phyloP scores from a whole-genome alignment of 1,284 basidiomycete genomes.

The Bjerkandera adusta region DNA sequence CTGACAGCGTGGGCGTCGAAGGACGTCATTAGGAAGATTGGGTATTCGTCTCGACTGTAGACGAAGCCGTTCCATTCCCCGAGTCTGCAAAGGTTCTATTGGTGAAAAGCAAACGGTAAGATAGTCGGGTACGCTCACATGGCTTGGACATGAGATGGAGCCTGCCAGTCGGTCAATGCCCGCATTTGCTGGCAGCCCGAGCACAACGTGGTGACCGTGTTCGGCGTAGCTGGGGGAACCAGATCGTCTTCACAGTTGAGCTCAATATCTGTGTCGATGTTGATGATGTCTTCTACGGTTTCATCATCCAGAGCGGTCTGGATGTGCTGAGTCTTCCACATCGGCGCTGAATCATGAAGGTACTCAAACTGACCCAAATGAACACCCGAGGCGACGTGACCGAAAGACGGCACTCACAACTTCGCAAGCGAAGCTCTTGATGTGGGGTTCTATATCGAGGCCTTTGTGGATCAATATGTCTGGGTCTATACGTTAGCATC shows the following conservation, averaged over 20 bases:
- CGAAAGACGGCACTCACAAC: slow-evolving; percentile 10
- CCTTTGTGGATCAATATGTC: slow-evolving; percentile 14
- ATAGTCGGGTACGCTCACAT: slow-evolving; percentile 2
- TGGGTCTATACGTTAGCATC: background rate
- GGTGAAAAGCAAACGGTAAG: background rate
- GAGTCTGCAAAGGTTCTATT: slow-evolving; percentile 13
- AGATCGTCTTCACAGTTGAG: background rate
- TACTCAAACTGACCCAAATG: slow-evolving; percentile 14
- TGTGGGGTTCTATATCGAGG: slow-evolving; percentile 10
- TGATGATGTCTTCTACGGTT: background rate
- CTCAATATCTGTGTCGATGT: background rate
- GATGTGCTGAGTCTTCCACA: slow-evolving; percentile 11
- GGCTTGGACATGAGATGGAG: background rate
- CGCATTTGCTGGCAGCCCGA: too few species aligned
- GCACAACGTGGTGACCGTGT: too few species aligned
- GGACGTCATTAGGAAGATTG: slow-evolving; percentile 16
- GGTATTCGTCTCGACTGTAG: slow-evolving; percentile 9
- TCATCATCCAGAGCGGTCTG: slow-evolving; percentile 10
- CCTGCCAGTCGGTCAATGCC: too few species aligned
- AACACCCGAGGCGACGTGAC: background rate
- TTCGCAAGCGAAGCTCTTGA: slow-evolving; percentile 18
- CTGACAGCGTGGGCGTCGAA: slow-evolving; percentile 12
- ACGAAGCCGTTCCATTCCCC: slow-evolving; percentile 22
- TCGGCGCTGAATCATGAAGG: slow-evolving; percentile 7
- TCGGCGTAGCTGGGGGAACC: too few species aligned